Base-by-base conservation (phyloP, 2,329 filamentous ascomycete species). In the Cryphonectria nitschkei region DNA sequence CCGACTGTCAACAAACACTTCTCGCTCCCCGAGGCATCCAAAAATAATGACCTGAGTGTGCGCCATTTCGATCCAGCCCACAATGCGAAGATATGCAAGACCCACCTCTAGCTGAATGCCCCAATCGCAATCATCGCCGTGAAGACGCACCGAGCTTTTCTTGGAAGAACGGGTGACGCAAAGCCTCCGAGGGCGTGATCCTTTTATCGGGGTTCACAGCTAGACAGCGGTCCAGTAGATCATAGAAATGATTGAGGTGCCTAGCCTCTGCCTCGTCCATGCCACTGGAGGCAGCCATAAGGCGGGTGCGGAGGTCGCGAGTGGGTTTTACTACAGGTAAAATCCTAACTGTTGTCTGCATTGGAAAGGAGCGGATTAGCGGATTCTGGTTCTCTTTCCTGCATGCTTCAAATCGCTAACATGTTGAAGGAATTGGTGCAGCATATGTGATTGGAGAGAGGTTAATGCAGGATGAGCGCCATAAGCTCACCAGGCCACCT, bases 181-280 rank as follows among this genome's bases (percentile, higher is more conserved):
- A 83, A 65, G 96, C 96, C 77, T 98, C 95, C 19, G 87, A 85
- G 0, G 96, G 93, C 63, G 93, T 95, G 77, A 96, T 93, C 73
- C 96, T 89, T 85, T 97, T 97, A 79, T 97, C 95, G 0, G 95
- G 94, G 78, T 98, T 97, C 74, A 98, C 86, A 71, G 91, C 90
- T 74, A 99, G 85, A 79, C 95, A 98, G 69, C 92, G 91, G 78
- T 97, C 95, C 70, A 99, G 83, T 65, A 99, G 83, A 80, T 98
- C 95, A 75, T 94, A 86, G 80, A 99, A 97, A 68, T 92, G 86
- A 71, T 92, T 90, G 73, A 98, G 83, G 76, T 98, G 94, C 79
- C 91, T 92, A 54, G 88, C 84, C 79, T 96, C 93, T 13, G 84
- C 84, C 73, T 95, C 92, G 65, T 85, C 89, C 85, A 97, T 90